Conservation (phyloP, 148 eudicot species). For the Mesembryanthemum crystallinum region DNA sequence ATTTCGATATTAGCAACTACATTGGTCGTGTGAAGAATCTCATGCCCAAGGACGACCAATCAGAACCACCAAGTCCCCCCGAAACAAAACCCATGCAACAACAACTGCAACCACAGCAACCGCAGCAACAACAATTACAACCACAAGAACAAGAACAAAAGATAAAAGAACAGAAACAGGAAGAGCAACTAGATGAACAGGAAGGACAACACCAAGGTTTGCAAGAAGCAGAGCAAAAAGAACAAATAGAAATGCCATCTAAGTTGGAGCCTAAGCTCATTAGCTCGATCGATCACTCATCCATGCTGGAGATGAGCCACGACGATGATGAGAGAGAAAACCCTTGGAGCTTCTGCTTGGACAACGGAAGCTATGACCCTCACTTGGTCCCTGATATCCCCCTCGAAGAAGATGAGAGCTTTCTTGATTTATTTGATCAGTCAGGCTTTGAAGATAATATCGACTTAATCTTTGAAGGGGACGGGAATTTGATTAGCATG, state of each 20-base stretch:
- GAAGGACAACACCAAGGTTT: slow-evolving; percentile 16
- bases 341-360: slow-evolving; percentile 75
- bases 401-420: slow-evolving; percentile 36
- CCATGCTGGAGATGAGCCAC: slow-evolving; percentile 32
- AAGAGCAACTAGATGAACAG: slow-evolving; percentile 27
- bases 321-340: slow-evolving; percentile 40
- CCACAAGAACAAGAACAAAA: slow-evolving; percentile 6
- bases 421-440: slow-evolving; percentile 51
- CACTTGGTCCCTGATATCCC: slow-evolving; percentile 51
- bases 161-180: slow-evolving; percentile 4
- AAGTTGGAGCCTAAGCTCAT: slow-evolving; percentile 29
- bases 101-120: slow-evolving; percentile 11
- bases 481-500: slow-evolving; percentile 19
- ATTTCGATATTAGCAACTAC: slow-evolving; percentile 77
- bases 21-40: slow-evolving; percentile 49
- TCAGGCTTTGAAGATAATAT: slow-evolving; percentile 57
- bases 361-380: slow-evolving; percentile 34
- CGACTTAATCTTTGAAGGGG: slow-evolving; percentile 59
- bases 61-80: slow-evolving; percentile 16
- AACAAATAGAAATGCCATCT: slow-evolving; percentile 24
- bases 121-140: slow-evolving; percentile 9
- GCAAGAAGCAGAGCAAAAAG: slow-evolving; percentile 24
- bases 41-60: slow-evolving; percentile 13
- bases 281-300: slow-evolving; percentile 20
- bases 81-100: slow-evolving; percentile 9